These are phyloP conservation scores for Daedaleopsis nitida DNA, from an alignment of 768 basidiomycete genomes.

Conservation along the genomic window DNA sequence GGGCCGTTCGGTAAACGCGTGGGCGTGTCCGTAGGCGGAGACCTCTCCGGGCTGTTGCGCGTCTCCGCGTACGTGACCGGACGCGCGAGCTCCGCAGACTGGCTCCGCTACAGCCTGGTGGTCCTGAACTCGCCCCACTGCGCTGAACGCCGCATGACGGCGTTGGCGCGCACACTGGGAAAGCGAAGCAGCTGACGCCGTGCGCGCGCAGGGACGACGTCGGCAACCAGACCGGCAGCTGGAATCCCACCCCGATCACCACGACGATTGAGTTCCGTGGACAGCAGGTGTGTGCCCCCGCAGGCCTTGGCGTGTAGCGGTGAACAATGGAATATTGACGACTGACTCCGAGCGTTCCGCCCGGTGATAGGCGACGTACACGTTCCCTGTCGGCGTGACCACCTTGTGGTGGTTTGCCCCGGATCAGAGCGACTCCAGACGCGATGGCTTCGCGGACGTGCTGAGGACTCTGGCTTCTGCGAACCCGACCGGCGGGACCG, in stretches of 20 bases:
- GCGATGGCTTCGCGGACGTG: not conserved
- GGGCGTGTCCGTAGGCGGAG: conserved; percentile 61
- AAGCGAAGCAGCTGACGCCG: too few relatives aligned
- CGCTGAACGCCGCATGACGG: too few relatives aligned
- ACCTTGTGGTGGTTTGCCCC: conserved; percentile 53
- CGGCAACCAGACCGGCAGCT: conserved; percentile 44
- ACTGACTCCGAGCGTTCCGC: conserved; percentile 45
- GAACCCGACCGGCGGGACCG: not conserved
- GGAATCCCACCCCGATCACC: conserved; percentile 55
- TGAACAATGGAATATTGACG: not conserved
- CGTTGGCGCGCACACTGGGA: too few relatives aligned
- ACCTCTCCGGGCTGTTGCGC: conserved; percentile 54
- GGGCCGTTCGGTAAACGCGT: conserved; percentile 74
- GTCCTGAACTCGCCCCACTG: conserved; percentile 56
- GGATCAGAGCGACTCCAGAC: conserved; percentile 12
- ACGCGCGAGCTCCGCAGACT: conserved; percentile 54
- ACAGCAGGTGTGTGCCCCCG: conserved; percentile 43
- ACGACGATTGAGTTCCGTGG: conserved; percentile 69
- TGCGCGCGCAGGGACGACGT: conserved; percentile 45
- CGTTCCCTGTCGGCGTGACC: conserved; percentile 77
- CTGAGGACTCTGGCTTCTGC: not conserved
- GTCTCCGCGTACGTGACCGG: conserved; percentile 69
- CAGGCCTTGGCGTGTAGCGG: not conserved
- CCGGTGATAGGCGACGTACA: conserved; percentile 43
- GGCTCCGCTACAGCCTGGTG: conserved; percentile 68